Conservation (phyloP, 2,329 filamentous ascomycete genomes). For the Hypoxylon sp. region DNA sequence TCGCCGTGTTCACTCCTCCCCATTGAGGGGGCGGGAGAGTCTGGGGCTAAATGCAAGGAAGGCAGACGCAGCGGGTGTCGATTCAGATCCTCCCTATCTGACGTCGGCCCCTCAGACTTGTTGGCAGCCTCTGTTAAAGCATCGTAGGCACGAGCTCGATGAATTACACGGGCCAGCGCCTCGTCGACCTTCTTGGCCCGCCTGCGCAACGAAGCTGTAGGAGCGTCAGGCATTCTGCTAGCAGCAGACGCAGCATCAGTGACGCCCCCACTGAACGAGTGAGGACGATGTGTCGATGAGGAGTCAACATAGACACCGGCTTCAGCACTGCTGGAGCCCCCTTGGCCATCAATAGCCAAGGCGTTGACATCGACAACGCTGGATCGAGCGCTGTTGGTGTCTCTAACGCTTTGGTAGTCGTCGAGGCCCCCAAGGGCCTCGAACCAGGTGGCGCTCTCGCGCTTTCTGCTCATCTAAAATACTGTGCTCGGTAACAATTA, state of each 20-base stretch:
- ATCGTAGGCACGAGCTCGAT: slow-evolving; percentile 26
- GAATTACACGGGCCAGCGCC: neutral
- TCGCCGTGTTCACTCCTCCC: neutral
- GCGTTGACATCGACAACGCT: neutral
- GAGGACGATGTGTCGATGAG: neutral
- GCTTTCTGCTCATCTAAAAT: slow-evolving; percentile 4
- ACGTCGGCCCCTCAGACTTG: neutral
- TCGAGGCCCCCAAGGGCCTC: neutral
- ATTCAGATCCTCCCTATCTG: neutral
- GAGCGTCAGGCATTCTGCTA: neutral
- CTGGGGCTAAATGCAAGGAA: slow-evolving; percentile 8
- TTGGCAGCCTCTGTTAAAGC: neutral
- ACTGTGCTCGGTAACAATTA: neutral
- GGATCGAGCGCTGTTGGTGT: neutral
- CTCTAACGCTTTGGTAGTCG: neutral
- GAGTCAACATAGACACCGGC: neutral
- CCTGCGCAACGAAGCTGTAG: neutral
- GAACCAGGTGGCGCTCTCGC: neutral
- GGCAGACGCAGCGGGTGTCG: neutral
- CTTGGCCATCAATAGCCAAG: slow-evolving; percentile 21
- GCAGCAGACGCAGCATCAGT: neutral
- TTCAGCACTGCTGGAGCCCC: slow-evolving; percentile 24
- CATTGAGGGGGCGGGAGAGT: neutral
- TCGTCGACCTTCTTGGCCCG: neutral
- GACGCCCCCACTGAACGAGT: neutral